A percentile compares a stretch with the other conserved stretches of the same genome.
These are phyloP conservation scores for Coemansia sp. DNA, from an alignment of 192 early-diverging fungal genomes.

Conservation along the genomic window DNA sequence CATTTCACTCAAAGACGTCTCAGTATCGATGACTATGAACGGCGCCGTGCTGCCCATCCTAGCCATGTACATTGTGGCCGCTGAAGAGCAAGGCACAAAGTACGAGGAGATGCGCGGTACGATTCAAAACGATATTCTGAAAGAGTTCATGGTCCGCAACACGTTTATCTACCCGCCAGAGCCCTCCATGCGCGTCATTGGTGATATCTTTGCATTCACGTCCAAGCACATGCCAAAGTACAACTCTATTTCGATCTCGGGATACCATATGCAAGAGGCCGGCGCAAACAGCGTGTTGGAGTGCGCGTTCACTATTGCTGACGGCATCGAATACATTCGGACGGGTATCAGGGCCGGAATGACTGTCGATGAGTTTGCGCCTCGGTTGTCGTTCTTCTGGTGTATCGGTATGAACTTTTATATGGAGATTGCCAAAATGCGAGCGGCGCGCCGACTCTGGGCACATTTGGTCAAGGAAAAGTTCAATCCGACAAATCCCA, in stretches of 20 bases:
- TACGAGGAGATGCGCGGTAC: slow-evolving; percentile 81
- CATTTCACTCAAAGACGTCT: slow-evolving; percentile 88
- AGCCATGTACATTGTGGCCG: slow-evolving; percentile 89
- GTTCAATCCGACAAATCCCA: slow-evolving; percentile 77
- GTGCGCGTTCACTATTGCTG: slow-evolving; percentile 90
- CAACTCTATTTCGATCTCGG: slow-evolving; percentile 95
- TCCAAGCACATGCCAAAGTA: slow-evolving; percentile 88
- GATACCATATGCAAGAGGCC: slow-evolving; percentile 92
- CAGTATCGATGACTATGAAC: slow-evolving; percentile 95
- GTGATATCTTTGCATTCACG: slow-evolving; percentile 90
- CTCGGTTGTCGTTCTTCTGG: slow-evolving; percentile 90
- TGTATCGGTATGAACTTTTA: slow-evolving; percentile 94
- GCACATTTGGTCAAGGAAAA: slow-evolving; percentile 77
- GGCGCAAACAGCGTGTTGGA: slow-evolving; percentile 88
- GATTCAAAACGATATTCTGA: slow-evolving; percentile 91
- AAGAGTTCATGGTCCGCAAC: slow-evolving; percentile 94
- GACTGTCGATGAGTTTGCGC: slow-evolving; percentile 87
- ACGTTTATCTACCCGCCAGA: slow-evolving; percentile 93
- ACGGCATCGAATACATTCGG: slow-evolving; percentile 81
- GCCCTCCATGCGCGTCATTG: slow-evolving; percentile 87
- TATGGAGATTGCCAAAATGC: slow-evolving; percentile 93
- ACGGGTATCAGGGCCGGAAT: slow-evolving; percentile 80
- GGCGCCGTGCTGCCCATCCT: slow-evolving; percentile 90
- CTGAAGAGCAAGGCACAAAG: slow-evolving; percentile 82
- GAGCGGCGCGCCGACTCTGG: slow-evolving; percentile 86